phyloP scores from a whole-genome alignment of 805 yeast genomes.

The Brettanomyces naardenensis region DNA sequence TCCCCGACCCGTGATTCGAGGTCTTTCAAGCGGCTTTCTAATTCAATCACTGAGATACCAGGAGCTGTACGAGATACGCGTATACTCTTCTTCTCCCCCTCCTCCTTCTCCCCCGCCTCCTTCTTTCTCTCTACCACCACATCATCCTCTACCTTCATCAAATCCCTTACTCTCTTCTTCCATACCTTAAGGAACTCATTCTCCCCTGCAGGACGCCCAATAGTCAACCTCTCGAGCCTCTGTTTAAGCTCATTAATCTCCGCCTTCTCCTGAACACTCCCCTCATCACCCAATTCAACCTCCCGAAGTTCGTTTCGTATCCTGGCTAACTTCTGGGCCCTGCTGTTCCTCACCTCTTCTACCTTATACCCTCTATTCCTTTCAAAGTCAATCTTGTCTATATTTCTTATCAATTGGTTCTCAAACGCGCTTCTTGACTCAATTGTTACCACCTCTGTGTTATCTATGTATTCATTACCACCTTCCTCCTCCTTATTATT shows the following conservation, averaged over 20 bases:
- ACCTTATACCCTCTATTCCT: constrained; percentile 1
- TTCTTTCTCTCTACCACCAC: constrained; percentile 1
- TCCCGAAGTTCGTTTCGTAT: constrained; percentile 10
- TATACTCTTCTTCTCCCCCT: neutral
- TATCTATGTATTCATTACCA: neutral
- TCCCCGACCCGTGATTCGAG: constrained; percentile 2
- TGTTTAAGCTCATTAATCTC: constrained; percentile 1
- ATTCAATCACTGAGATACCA: neutral
- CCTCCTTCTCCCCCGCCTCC: neutral
- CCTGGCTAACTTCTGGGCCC: constrained; percentile 6
- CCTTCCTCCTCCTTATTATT: neutral
- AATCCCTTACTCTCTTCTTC: neutral
- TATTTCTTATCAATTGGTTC: constrained; percentile 1
- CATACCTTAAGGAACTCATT: constrained; percentile 1
- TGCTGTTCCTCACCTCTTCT: constrained; percentile 2
- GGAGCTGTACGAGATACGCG: no score
- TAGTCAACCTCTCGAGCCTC: constrained; percentile 7
- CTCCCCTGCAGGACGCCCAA: no score
- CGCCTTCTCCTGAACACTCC: constrained; percentile 3
- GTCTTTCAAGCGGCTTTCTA: constrained; percentile 3
- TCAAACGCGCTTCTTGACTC: constrained; percentile 5
- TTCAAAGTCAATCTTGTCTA: constrained; percentile 3
- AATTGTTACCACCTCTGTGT: neutral
- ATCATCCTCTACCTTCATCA: constrained; percentile 1
- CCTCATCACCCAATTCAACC: constrained; percentile 5